Evolutionary conservation across 1,139 yeast genomes (phyloP).

Genomic region (Suhomyces coccinellae): DNA sequence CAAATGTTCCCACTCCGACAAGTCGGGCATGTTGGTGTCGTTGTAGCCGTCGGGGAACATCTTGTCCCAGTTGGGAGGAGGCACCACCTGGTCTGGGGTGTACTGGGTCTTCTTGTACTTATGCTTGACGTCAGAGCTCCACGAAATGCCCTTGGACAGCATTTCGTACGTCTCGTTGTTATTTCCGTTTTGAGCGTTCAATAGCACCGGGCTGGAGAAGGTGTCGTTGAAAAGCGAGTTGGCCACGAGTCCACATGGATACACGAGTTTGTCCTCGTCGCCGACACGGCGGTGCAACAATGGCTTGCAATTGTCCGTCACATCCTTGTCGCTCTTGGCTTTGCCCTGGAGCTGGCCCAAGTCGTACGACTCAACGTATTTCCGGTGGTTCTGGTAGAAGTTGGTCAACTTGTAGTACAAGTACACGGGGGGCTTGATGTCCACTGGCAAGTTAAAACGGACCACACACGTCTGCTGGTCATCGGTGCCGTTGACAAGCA

Average conservation of each 20-base stretch:
- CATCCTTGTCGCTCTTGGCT: constrained; percentile 48
- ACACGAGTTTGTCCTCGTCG: constrained; percentile 37
- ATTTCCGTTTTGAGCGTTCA: constrained; percentile 43
- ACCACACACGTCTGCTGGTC: constrained; percentile 49
- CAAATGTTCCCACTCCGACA: constrained; percentile 45
- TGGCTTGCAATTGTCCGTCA: constrained; percentile 61
- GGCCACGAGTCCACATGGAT: constrained; percentile 81
- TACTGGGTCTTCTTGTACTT: constrained; percentile 63
- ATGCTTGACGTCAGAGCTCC: constrained; percentile 59
- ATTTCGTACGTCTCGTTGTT: constrained; percentile 48
- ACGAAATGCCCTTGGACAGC: constrained; percentile 60
- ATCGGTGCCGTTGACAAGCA: constrained; percentile 34
- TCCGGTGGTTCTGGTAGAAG: constrained; percentile 76
- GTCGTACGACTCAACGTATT: constrained; percentile 72
- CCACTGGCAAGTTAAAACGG: constrained; percentile 59
- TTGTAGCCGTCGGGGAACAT: constrained; percentile 72
- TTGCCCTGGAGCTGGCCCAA: constrained; percentile 62
- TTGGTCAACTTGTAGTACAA: constrained; percentile 71
- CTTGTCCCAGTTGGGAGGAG: constrained; percentile 76
- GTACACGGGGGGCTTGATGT: constrained; percentile 60
- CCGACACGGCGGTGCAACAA: constrained; percentile 41
- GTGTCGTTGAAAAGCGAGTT: constrained; percentile 77
- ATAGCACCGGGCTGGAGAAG: constrained; percentile 47
- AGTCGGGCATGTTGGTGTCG: constrained; percentile 59
- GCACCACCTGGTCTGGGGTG: constrained; percentile 58